Base-by-base conservation (phyloP, 2,329 filamentous ascomycete genomes). In the Botrytis tulipae region DNA sequence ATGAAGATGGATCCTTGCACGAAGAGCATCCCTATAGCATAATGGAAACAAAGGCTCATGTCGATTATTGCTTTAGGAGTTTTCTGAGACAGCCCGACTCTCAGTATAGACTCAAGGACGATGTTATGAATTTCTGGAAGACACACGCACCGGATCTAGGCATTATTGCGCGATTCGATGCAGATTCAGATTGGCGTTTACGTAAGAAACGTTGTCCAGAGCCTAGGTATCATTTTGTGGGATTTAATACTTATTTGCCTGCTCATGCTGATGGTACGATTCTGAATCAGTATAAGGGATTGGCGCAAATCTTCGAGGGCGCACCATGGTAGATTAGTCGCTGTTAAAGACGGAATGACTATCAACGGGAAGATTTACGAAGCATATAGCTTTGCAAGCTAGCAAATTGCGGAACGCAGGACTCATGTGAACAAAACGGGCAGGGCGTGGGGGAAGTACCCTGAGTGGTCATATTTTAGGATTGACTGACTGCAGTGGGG, bases 291-390 rank as follows among this genome's bases (percentile, higher is more conserved):
- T 68, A 72, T 16, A 68, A 72, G 8, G 62, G 70, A 0, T 48
- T 72, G 22, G 37, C 37, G 1, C 62, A 68, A 9, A 42, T 72
- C 0, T 68, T 68, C 7, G 62, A 68, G 8, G 70, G 29, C 1
- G 29, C 48, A 20, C 40, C 62, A 0, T 72, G 51, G 70, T 72
- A 59, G 8, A 40, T 9, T 37, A n/a, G 0, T 32, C 7, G 32
- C 7, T 9, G 4, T 29, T 29, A 3, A 2, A 29, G 25, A n/a
- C 1, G n/a, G 12, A 3, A 29, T 8, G 6, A 8, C 9, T 32
- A 18, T 7, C 7, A 0, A 1, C n/a, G 32, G 9, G 10, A 22
- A 7, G 3, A 12, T 54, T 16, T 1, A 32, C 3, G 18, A 7
- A 3, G 29, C 0, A 35, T 0, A 4, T 9, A 3, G 18, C 10